phyloP scores from a whole-genome alignment of 164 flowering plant genomes.

The Stephania yunnanensis region DNA sequence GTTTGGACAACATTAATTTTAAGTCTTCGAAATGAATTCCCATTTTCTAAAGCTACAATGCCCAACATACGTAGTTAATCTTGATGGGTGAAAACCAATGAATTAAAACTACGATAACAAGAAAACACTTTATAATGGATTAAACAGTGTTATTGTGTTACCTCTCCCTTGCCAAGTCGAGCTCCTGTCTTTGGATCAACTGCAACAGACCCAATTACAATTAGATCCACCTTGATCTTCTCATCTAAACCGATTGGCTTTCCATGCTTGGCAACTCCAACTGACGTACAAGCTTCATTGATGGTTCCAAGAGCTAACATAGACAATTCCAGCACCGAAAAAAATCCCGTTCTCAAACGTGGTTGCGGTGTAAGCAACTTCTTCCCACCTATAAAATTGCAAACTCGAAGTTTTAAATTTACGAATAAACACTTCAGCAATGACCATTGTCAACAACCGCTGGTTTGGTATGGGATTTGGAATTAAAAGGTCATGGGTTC shows the following conservation, averaged over 20 bases:
- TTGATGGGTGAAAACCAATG: no score
- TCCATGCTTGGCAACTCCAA: slow-evolving; percentile 85
- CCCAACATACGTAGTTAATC: no score
- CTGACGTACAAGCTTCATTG: slow-evolving; percentile 83
- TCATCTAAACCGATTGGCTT: slow-evolving; percentile 71
- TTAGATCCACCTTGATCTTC: slow-evolving; percentile 71
- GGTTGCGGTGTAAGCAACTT: slow-evolving; percentile 89
- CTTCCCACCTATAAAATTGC: slow-evolving; percentile 50
- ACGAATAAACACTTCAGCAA: neutral
- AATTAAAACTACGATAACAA: no score
- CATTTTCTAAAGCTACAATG: no score
- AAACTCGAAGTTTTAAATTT: neutral
- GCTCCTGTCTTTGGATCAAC: slow-evolving; percentile 87
- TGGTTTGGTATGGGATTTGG: no score
- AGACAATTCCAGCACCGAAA: slow-evolving; percentile 56
- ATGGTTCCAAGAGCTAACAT: slow-evolving; percentile 42
- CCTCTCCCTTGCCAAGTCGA: slow-evolving; percentile 96
- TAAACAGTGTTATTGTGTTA: slow-evolving; percentile 17
- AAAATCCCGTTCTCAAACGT: slow-evolving; percentile 81
- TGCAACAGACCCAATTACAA: slow-evolving; percentile 86
- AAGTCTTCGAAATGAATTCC: no score
- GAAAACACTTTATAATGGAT: no score
- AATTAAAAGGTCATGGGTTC: no score
- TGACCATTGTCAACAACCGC: neutral
- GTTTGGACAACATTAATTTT: no score